phyloP scores from a whole-genome alignment of 306 rosid genomes.

The Malus asiatica region DNA sequence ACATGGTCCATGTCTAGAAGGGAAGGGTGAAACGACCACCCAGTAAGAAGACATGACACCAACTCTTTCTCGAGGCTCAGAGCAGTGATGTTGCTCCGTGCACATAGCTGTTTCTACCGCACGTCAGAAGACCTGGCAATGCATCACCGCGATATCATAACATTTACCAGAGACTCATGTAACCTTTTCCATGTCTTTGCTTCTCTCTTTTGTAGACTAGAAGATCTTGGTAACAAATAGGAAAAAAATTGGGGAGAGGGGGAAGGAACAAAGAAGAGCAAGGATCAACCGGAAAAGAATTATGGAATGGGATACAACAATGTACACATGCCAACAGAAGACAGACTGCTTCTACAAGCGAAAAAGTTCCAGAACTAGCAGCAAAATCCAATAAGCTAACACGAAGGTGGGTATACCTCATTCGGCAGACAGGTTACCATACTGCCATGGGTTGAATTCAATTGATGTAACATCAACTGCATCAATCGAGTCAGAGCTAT shows the following conservation, averaged over 20 bases:
- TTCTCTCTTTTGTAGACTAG: background rate
- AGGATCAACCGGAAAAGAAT: background rate
- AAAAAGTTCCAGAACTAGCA: background rate
- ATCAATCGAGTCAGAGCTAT: constrained; percentile 34
- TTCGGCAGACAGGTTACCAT: constrained; percentile 43
- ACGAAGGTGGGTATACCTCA: constrained; percentile 14
- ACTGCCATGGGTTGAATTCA: constrained; percentile 89
- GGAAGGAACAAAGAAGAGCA: background rate
- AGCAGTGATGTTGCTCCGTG: background rate
- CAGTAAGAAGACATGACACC: background rate
- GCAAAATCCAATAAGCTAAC: background rate
- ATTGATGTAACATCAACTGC: constrained; percentile 38
- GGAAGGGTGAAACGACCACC: background rate
- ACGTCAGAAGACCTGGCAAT: background rate
- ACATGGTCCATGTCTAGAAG: background rate
- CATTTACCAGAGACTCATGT: background rate
- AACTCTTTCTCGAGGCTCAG: background rate
- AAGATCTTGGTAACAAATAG: background rate
- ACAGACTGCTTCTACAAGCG: background rate
- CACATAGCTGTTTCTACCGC: background rate
- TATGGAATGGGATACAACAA: background rate
- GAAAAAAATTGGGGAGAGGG: background rate
- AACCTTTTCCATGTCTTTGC: background rate
- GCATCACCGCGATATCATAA: background rate
- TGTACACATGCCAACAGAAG: background rate